Evolutionary conservation across 805 yeast species (phyloP), one percentile per base, ranked within the genome.

Genomic region (Candida suzukii): DNA sequence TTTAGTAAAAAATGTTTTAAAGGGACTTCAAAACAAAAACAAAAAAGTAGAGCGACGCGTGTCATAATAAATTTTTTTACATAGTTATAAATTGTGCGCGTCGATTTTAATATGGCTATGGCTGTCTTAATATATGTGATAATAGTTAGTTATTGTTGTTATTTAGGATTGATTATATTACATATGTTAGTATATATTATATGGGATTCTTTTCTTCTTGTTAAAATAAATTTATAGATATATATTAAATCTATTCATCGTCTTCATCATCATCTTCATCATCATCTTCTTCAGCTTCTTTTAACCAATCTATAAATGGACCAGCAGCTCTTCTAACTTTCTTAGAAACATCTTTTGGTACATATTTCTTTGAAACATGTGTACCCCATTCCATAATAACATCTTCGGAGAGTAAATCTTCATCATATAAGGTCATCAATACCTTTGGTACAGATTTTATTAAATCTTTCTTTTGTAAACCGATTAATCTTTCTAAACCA

Each of bases 281-380:
- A 49, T 74, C 73, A 49, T 82, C 91, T 60, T 80, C 83, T 52
- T 88, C 96, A 46, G 99, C 98, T 64, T 85, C 90, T 59, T 88
- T 82, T 51, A 93, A 77, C 99, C 99, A 93, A 51, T 83, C 80
- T 49, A 93, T 70, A 68, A 93, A 93, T 25, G 98, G 95, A 67
- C 88, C 90, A 46, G 97, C 97, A 36, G 96, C 93, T 67, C 81
- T 86, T 66, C 96, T 85, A 39, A 90, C 95, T 74, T 86, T 91
- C 71, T 91, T 91, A 40, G 95, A 83, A 27, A 80, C 73, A 37
- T 88, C 95, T 70, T 91, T 93, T 46, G 95, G 85, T 46, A 93
- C 96, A 56, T 82, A 93, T 65, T 88, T 90, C 72, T 88, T 88
- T 40, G 95, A 84, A 38, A 86, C 90, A 66, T 80, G 88, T 40